phyloP scores from a whole-genome alignment of 2,329 filamentous ascomycete species.

The Neocucurbitaria cava region DNA sequence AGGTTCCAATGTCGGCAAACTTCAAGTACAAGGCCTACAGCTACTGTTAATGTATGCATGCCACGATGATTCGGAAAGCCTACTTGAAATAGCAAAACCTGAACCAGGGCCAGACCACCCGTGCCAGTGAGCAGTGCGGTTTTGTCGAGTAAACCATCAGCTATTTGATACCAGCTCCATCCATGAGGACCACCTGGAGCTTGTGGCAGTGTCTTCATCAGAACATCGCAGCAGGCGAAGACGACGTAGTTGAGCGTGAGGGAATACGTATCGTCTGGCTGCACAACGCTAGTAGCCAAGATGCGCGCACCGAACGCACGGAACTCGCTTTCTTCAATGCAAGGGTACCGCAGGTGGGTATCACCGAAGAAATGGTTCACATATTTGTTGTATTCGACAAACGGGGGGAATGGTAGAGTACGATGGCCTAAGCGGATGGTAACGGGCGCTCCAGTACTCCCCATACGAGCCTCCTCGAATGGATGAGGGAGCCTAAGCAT shows the following conservation, averaged over 20 bases:
- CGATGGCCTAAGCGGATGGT: conserved; percentile 27
- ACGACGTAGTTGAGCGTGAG: conserved; percentile 41
- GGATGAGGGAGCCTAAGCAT: background rate
- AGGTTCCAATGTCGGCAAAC: conserved; percentile 33
- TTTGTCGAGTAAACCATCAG: conserved; percentile 37
- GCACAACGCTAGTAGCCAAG: conserved; percentile 25
- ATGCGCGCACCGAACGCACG: conserved; percentile 30
- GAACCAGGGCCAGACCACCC: conserved; percentile 34
- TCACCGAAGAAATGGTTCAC: conserved; percentile 38
- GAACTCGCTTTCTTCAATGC: conserved; percentile 39
- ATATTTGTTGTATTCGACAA: conserved; percentile 30
- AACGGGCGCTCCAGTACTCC: conserved; percentile 1
- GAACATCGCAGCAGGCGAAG: conserved; percentile 33
- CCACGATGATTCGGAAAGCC: background rate
- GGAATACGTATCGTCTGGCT: conserved; percentile 27
- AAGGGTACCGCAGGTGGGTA: conserved; percentile 35
- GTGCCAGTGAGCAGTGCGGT: conserved; percentile 25
- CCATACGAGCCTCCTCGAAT: background rate
- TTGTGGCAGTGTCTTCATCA: conserved; percentile 8
- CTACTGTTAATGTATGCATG: conserved; percentile 5
- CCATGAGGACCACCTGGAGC: conserved; percentile 19
- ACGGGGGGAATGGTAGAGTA: conserved; percentile 28
- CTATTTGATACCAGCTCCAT: conserved; percentile 40
- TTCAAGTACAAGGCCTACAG: conserved; percentile 37
- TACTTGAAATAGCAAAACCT: conserved; percentile 39